phyloP scores from a whole-genome alignment of 345 rosid species.

The Salix purpurea region DNA sequence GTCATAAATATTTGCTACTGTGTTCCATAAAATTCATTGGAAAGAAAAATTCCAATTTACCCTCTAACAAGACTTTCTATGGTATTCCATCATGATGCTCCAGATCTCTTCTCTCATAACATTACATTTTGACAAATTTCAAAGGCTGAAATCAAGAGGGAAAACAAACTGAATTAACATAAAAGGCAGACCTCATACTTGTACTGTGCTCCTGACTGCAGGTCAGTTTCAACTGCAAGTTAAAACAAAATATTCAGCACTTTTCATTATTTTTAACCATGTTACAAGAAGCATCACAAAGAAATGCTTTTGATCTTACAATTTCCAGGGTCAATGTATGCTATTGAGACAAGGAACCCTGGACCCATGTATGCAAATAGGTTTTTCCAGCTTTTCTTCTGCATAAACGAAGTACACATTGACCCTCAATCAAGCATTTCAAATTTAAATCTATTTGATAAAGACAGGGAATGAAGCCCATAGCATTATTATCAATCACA shows the following conservation, averaged over 20 bases:
- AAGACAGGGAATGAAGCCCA: background rate
- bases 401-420: constrained; percentile 22
- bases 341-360: constrained; percentile 92
- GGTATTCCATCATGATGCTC: background rate
- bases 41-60: background rate
- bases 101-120: background rate
- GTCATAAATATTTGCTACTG: background rate
- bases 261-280: background rate
- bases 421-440: background rate
- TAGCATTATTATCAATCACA: background rate
- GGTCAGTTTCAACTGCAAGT: constrained; percentile 87
- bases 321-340: constrained; percentile 96
- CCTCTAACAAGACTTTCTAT: background rate
- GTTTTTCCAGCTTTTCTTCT: constrained; percentile 92
- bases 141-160: background rate
- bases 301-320: constrained; percentile 45
- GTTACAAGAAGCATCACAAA: background rate
- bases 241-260: constrained; percentile 18
- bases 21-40: too few relatives aligned
- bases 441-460: background rate
- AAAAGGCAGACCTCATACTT: constrained; percentile 61
- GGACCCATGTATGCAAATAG: constrained; percentile 87
- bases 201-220: constrained; percentile 86
- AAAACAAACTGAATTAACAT: background rate
- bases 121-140: background rate